Conservation (phyloP, 139 green algal species). For the Volvox reticuliferus region DNA sequence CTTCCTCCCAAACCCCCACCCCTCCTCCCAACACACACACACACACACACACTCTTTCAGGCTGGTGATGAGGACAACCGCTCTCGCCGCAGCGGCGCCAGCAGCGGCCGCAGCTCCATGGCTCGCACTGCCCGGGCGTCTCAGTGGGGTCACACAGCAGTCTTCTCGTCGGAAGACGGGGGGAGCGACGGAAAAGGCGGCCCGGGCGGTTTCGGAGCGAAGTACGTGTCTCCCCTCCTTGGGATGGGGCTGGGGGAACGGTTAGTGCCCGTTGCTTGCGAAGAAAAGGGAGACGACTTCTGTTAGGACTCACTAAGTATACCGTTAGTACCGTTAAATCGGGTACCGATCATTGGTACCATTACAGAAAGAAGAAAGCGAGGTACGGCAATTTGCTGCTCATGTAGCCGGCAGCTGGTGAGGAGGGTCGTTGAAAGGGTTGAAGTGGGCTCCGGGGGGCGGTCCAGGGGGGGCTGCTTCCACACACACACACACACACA, state of each 20-base stretch:
- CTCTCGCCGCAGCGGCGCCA: slow-evolving; percentile 44
- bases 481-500: too few relatives aligned
- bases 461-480: too few relatives aligned
- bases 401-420: too few relatives aligned
- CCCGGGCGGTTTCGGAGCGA: neutral
- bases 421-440: too few relatives aligned
- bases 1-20: neutral
- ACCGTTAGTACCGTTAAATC: too few relatives aligned
- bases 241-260: too few relatives aligned
- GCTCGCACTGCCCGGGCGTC: slow-evolving; percentile 72
- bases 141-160: slow-evolving; percentile 81
- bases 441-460: too few relatives aligned
- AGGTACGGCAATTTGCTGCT: too few relatives aligned
- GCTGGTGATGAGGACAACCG: slow-evolving; percentile 48
- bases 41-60: slow-evolving; percentile 2
- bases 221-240: too few relatives aligned
- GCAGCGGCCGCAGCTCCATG: slow-evolving; percentile 5
- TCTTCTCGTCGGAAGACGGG: slow-evolving; percentile 86
- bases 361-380: too few relatives aligned
- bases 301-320: too few relatives aligned
- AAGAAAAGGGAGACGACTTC: neutral
- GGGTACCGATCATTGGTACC: too few relatives aligned
- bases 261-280: neutral
- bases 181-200: slow-evolving; percentile 12
- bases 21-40: neutral